Base-by-base conservation (phyloP, 2,329 filamentous ascomycete species). In the Hypoxylon sp. region DNA sequence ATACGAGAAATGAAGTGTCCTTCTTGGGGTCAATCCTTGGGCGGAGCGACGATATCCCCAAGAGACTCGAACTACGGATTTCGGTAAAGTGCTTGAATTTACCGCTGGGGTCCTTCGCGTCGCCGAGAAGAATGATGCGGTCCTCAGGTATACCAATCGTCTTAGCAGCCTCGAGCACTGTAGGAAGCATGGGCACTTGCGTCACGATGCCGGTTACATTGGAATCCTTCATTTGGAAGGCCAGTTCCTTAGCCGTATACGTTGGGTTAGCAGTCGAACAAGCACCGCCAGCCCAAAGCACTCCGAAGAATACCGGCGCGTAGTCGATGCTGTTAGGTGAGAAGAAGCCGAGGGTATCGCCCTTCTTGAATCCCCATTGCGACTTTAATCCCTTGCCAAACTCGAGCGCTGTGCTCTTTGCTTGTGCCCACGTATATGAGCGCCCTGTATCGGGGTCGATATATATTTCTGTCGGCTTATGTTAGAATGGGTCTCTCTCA, bases 321-420 rank as follows among this genome's bases (percentile, higher is more conserved):
- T 91, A 93, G 78, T 98, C 94, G 76, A 98, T 91, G 78, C 86
- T 90, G 78, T 98, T 98, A 28, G 94, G 92, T 2, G 93, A 90
- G 83, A 91, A 97, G 59, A 97, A 84, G 10, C 87, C 91, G 21
- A 98, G 84, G 1, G 96, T 92, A 77, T 98, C 93, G 74, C 92
- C 92, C 76, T 91, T 94, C 73, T 89, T 85, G 91, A 94, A 97
- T 53, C 89, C 85, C 86, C 90, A 95, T 21, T 84, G 80, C 25
- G 90, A 87, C 75, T 89, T 90, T 19, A 98, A 85, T 0, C 93
- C 94, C 70, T 90, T 89, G 55, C 93, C 94, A 72, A 98, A 97
- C n/a, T 89, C 86, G 41, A 89, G 80, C 0, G 93, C 91, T 14
- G 87, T 83, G 67, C 83, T 83, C 73, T 87, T 90, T 62, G 93